Percentiles rank a stretch among this genome's conserved stretches.
Evolutionary conservation across 1,284 basidiomycete species (phyloP).

Genomic region (Amylostereum areolatum): DNA sequence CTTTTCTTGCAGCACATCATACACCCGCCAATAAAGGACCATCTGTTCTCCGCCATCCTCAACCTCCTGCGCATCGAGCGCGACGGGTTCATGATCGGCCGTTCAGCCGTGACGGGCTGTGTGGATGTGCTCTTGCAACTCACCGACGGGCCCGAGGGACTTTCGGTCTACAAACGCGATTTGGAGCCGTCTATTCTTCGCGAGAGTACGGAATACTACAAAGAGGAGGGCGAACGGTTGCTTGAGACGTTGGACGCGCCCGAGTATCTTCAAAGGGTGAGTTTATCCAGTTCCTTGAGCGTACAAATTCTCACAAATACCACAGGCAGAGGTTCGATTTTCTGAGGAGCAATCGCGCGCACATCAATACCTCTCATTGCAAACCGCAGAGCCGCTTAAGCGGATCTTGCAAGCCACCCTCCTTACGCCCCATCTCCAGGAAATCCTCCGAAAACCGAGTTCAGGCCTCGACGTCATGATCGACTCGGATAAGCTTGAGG

Average conservation of each 20-base stretch:
- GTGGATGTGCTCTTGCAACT: constrained; percentile 83
- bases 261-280: constrained; percentile 76
- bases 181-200: constrained; percentile 82
- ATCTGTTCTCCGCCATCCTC: constrained; percentile 79
- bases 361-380: constrained; percentile 83
- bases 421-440: constrained; percentile 70
- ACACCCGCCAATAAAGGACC: constrained; percentile 76
- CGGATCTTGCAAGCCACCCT: constrained; percentile 77
- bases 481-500: constrained; percentile 72
- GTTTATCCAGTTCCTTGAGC: constrained; percentile 19
- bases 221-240: constrained; percentile 66
- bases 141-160: constrained; percentile 40
- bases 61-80: constrained; percentile 89
- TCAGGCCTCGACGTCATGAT: constrained; percentile 90
- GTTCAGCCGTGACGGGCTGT: constrained; percentile 85
- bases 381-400: constrained; percentile 68
- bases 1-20: constrained; percentile 88
- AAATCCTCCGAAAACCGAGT: constrained; percentile 75
- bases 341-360: constrained; percentile 83
- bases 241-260: constrained; percentile 76
- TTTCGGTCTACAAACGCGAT: constrained; percentile 78
- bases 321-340: constrained; percentile 79
- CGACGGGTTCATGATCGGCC: constrained; percentile 87
- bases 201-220: constrained; percentile 81
- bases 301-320: constrained; percentile 14